Evolutionary conservation across 2,329 filamentous ascomycete genomes (phyloP), one percentile per base, ranked within the genome.

Genomic region (Curvularia verruculosa): DNA sequence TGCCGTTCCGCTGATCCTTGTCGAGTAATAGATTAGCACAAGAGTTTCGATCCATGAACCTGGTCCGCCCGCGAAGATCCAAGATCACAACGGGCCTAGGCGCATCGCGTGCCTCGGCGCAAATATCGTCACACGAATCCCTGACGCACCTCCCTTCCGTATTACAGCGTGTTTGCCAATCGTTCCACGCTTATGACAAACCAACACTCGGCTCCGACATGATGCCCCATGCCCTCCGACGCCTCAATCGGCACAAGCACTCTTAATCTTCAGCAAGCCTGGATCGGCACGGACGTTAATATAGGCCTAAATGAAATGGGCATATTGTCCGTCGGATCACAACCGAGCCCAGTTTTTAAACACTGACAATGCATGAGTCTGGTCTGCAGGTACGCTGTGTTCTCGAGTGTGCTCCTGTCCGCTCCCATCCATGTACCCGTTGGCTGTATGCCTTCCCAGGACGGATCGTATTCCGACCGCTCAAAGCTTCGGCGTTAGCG

Each of bases 301-400:
- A 60, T 64, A 45, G 53, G 43, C 49, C 49, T 56, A 67, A 59
- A 66, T 65, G 54, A 56, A 54, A 52, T 52, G 59, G 56, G 59
- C 50, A 61, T 57, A 60, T 65, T 52, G 59, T 58, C 57, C 58
- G 60, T 55, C 65, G 66, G 65, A 56, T 63, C 57, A 61, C 40
- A 65, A 55, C 68, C 63, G 67, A 63, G 54, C 64, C 63, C 36
- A 59, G 50, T 58, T 48, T 57, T 58, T 55, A 59, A 43, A 45
- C 36, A 41, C 46, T 41, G 54, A 58, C 45, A 53, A 46, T 48
- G 54, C 36, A 49, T 52, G 52, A 54, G 24, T 51, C 52, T 60
- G 31, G 49, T 51, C 65, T 73, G 68, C 67, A 72, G 69, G 67
- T 71, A 70, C 68, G 60, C 57, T 49, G 57, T 57, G 53, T 54